Percentiles rank a stretch among this genome's conserved stretches.
These are phyloP conservation scores for Stellera chamaejasme DNA, from an alignment of 345 rosid species.

Conservation along the genomic window DNA sequence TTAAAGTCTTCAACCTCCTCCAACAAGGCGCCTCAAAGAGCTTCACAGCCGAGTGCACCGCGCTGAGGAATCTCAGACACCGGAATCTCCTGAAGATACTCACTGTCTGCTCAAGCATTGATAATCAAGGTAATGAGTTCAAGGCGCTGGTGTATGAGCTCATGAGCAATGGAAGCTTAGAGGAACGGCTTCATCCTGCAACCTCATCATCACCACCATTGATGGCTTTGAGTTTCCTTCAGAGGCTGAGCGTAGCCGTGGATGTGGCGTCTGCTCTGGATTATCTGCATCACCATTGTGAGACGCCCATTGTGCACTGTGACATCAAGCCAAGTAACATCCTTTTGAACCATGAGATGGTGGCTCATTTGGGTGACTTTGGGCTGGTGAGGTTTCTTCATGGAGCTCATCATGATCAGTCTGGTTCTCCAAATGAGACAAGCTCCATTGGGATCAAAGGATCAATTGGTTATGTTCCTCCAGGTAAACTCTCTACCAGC, in stretches of 20 bases:
- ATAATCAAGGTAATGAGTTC: neutral
- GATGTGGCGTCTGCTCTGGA: conserved; percentile 16
- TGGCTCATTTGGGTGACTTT: conserved; percentile 18
- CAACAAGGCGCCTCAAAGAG: conserved; percentile 28
- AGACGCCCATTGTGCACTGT: conserved; percentile 14
- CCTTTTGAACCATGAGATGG: conserved; percentile 13
- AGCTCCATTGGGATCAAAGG: conserved; percentile 1
- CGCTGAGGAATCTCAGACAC: conserved; percentile 20
- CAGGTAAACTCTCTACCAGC: neutral
- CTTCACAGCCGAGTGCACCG: conserved; percentile 34
- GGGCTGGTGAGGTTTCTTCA: conserved; percentile 8
- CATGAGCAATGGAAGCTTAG: neutral
- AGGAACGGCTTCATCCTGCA: neutral
- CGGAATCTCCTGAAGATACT: conserved; percentile 31
- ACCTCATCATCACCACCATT: neutral
- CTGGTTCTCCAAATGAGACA: neutral
- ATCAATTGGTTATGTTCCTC: conserved; percentile 4
- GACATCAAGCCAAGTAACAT: conserved; percentile 22
- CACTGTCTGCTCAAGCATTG: conserved; percentile 24
- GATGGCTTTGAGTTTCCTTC: conserved; percentile 8
- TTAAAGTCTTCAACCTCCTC: conserved; percentile 27
- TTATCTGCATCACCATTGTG: conserved; percentile 14
- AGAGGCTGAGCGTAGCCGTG: conserved; percentile 13
- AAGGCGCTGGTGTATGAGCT: neutral
- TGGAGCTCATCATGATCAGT: neutral